Conservation (phyloP, 257 asterid species). For the Ocimum tenuiflorum region DNA sequence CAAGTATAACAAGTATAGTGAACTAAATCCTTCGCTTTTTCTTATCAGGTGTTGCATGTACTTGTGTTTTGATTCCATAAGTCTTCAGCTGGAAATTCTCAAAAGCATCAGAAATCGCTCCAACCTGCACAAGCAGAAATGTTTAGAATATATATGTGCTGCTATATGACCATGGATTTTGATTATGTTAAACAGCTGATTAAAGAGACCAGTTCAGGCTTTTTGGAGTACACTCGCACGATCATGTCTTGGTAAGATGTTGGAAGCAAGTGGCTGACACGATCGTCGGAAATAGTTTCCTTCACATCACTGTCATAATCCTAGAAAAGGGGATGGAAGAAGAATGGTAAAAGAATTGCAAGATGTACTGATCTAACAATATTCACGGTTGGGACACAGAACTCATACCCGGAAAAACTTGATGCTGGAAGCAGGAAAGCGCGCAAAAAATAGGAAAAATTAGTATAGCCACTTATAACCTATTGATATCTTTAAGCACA, state of each 20-base stretch:
- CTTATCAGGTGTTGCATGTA: slow-evolving; percentile 74
- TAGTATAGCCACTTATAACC: not conserved
- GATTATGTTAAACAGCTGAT: slow-evolving; percentile 12
- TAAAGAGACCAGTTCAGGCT: slow-evolving; percentile 67
- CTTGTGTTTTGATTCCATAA: slow-evolving; percentile 74
- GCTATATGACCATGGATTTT: not conserved
- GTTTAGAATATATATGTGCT: not conserved
- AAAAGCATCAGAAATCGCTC: slow-evolving; percentile 70
- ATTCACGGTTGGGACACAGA: not conserved
- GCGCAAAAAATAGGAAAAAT: slow-evolving; percentile 23
- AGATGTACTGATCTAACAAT: not conserved
- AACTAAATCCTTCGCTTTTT: slow-evolving; percentile 46
- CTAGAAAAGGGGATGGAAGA: slow-evolving; percentile 26
- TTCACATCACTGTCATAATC: slow-evolving; percentile 73
- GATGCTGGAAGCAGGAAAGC: slow-evolving; percentile 52
- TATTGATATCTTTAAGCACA: not conserved
- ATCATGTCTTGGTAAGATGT: slow-evolving; percentile 79
- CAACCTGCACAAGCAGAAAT: slow-evolving; percentile 47
- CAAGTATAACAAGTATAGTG: not conserved
- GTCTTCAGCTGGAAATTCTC: slow-evolving; percentile 83
- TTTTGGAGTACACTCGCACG: slow-evolving; percentile 88
- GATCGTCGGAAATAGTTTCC: slow-evolving; percentile 58
- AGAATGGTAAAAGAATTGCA: slow-evolving; percentile 8
- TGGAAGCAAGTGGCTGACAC: slow-evolving; percentile 88
- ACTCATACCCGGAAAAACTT: slow-evolving; percentile 75